These are phyloP conservation scores for Amanita molliuscula DNA, from an alignment of 768 basidiomycete species.

Conservation along the genomic window DNA sequence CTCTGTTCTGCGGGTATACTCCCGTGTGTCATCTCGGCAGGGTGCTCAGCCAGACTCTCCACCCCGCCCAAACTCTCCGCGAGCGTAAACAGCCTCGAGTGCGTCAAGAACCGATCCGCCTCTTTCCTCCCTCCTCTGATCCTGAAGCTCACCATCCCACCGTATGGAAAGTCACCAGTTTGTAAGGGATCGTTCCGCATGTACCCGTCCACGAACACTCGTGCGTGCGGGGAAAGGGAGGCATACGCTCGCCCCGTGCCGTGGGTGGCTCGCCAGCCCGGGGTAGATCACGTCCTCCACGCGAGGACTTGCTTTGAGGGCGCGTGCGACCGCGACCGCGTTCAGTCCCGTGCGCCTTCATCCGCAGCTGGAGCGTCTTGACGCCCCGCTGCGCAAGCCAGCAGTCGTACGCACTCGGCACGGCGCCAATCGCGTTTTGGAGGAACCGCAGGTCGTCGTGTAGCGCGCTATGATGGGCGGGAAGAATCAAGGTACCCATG, in stretches of 20 bases:
- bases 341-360: slow-evolving; percentile 82
- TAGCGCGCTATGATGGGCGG: slow-evolving; percentile 38
- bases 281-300: slow-evolving; percentile 87
- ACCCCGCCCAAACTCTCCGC: slow-evolving; percentile 91
- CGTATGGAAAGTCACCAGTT: slow-evolving; percentile 66
- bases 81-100: slow-evolving; percentile 60
- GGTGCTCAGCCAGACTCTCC: slow-evolving; percentile 84
- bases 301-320: slow-evolving; percentile 38
- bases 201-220: slow-evolving; percentile 40
- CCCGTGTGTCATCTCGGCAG: slow-evolving; percentile 84
- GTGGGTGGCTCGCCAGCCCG: slow-evolving; percentile 59
- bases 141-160: slow-evolving; percentile 84
- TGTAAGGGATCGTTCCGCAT: slow-evolving; percentile 14
- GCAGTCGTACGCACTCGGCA: slow-evolving; percentile 78
- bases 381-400: slow-evolving; percentile 87
- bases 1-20: slow-evolving; percentile 53
- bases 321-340: slow-evolving; percentile 64
- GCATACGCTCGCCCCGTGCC: slow-evolving; percentile 53
- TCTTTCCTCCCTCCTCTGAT: slow-evolving; percentile 44
- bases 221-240: slow-evolving; percentile 60
- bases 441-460: slow-evolving; percentile 65
- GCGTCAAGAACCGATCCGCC: slow-evolving; percentile 59
- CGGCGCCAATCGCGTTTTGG: slow-evolving; percentile 81
- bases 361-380: slow-evolving; percentile 85
- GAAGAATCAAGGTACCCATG: slow-evolving; percentile 76